A percentile compares a stretch with the other conserved stretches of the same genome.
Conservation (phyloP, 1,139 yeast species). For the Hyphopichia fennica region DNA sequence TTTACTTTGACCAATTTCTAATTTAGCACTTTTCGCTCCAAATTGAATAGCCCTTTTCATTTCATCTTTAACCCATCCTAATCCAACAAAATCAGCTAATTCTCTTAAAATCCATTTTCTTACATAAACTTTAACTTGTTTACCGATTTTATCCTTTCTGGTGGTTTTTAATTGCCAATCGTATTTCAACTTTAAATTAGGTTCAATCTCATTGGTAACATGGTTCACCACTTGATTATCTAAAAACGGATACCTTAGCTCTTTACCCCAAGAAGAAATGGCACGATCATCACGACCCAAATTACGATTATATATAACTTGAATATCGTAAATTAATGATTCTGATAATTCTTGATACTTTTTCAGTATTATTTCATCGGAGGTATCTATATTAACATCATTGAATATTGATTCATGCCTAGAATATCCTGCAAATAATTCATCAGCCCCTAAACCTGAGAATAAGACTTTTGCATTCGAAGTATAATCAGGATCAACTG, state of each 20-base stretch:
- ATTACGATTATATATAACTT: constrained; percentile 73
- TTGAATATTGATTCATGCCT: constrained; percentile 62
- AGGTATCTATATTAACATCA: constrained; percentile 17
- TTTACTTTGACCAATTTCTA: constrained; percentile 72
- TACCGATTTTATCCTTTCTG: constrained; percentile 28
- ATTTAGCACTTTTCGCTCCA: constrained; percentile 93
- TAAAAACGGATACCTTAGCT: constrained; percentile 83
- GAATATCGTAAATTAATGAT: constrained; percentile 70
- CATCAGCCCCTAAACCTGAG: constrained; percentile 98
- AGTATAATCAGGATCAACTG: constrained; percentile 22
- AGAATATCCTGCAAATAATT: constrained; percentile 89
- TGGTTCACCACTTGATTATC: constrained; percentile 60
- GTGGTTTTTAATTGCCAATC: constrained; percentile 30
- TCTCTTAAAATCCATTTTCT: constrained; percentile 67
- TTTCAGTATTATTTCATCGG: constrained; percentile 14
- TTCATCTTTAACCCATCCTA: constrained; percentile 64
- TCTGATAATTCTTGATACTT: constrained; percentile 25
- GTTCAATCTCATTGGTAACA: constrained; percentile 50
- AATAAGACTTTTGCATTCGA: constrained; percentile 69
- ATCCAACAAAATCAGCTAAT: constrained; percentile 53
- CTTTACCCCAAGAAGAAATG: constrained; percentile 84
- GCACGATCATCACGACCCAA: constrained; percentile 91
- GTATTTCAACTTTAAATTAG: constrained; percentile 47
- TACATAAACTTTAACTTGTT: constrained; percentile 19
- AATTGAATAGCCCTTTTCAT: constrained; percentile 95